Evolutionary conservation across 148 eudicot species (phyloP).

Genomic region (Chenopodium album): DNA sequence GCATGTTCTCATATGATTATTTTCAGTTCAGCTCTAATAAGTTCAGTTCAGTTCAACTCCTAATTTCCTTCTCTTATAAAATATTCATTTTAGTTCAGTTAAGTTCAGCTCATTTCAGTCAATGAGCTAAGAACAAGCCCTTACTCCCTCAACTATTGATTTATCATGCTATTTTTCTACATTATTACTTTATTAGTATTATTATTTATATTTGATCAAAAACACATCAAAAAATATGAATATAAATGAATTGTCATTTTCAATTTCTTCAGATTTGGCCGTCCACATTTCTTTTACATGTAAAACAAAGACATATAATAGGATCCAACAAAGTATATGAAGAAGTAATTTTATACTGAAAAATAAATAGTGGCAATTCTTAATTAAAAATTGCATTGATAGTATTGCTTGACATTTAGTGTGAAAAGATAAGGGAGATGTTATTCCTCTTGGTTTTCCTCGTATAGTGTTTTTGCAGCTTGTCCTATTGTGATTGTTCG

Average conservation of each 20-base stretch:
- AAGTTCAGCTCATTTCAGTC: too few species aligned
- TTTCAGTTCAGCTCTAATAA: too few species aligned
- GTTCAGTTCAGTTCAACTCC: too few species aligned
- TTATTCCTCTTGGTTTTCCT: conserved; percentile 22
- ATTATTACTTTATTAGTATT: too few species aligned
- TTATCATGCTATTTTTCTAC: too few species aligned
- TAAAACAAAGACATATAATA: conserved; percentile 12
- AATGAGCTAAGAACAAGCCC: too few species aligned
- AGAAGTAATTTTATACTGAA: not conserved
- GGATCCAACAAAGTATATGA: conserved; percentile 13
- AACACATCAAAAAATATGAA: too few species aligned
- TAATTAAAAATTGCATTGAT: not conserved
- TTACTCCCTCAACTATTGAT: too few species aligned
- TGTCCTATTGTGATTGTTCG: conserved; percentile 35
- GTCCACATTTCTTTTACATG: not conserved
- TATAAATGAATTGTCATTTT: conserved; percentile 13
- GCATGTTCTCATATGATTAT: too few species aligned
- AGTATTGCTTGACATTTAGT: not conserved
- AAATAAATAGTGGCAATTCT: not conserved
- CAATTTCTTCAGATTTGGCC: not conserved
- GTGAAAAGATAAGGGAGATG: conserved; percentile 2
- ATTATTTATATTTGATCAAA: too few species aligned
- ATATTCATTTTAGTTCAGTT: too few species aligned
- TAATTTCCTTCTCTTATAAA: too few species aligned
- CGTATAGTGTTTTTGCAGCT: not conserved